Evolutionary conservation across 192 early-diverging fungal species (phyloP).

Genomic region (Gaertneriomyces semiglobifer): DNA sequence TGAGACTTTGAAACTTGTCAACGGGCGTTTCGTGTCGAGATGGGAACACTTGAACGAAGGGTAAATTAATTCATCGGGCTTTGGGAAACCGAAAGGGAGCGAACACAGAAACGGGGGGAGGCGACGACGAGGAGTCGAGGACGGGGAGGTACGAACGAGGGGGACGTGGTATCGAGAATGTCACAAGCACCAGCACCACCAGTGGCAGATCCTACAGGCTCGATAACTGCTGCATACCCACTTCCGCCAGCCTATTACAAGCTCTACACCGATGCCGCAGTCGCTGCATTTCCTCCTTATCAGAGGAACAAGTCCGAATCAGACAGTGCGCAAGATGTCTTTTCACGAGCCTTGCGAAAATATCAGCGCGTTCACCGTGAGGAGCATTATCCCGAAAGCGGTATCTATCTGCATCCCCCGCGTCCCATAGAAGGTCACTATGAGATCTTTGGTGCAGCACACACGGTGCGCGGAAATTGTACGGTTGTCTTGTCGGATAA

Average conservation of each 20-base stretch:
- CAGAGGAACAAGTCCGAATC: constrained; percentile 13
- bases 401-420: constrained; percentile 19
- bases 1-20: no score
- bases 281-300: constrained; percentile 14
- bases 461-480: constrained; percentile 7
- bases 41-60: no score
- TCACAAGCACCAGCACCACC: no score
- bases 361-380: neutral
- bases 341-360: constrained; percentile 8
- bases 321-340: constrained; percentile 7
- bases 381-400: neutral
- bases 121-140: no score
- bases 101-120: no score
- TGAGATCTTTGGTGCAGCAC: constrained; percentile 17
- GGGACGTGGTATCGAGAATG: no score
- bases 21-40: no score
- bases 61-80: no score
- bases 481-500: neutral
- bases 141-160: no score
- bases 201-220: no score
- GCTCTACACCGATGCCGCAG: constrained; percentile 17
- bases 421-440: constrained; percentile 16
- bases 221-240: constrained; percentile 23
- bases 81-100: no score
- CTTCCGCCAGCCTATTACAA: constrained; percentile 19